Base-by-base conservation (phyloP, 306 rosid genomes). In the Abrus precatorius region DNA sequence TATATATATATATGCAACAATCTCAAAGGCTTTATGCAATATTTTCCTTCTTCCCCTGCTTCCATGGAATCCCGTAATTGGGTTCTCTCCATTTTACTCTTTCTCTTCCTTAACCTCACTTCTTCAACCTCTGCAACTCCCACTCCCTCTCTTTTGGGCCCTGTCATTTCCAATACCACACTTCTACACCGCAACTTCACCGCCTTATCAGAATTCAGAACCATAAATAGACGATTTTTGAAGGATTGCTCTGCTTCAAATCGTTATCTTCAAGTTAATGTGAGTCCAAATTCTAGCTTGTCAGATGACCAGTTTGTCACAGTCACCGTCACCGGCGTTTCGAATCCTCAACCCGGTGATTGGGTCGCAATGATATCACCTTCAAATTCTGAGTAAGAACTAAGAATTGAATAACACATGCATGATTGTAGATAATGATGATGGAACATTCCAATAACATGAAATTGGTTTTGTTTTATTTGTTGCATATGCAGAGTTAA, bases 281-380 rank as follows among this genome's bases (percentile, higher is more conserved):
- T 88, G 9, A 67, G 11, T 75, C 61, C 91, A 0, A 79, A 43
- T 11, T 72, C 85, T 7, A 72, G 30, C 14, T 83, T 92, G 2
- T 85, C 74, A 0, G 89, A 95, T 62, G 95, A 91, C 0, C 85
- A 85, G 76, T 86, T 81, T 9, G 82, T 95, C 29, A 90, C 77
- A 0, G 93, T 95, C 61, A 85, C 90, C 0, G 91, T 91, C 14
- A 27, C 79, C 0, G 97, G 97, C 3, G 92, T 91, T 72, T 67
- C 85, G 1, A 32, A 2, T 0, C 97, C 97, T 14, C 79, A 91
- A 0, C 7, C 28, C 0, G 12, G 5, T 7, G 90, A 91, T 65
- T 95, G 99, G 99, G 83, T 95, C 1, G 99, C 92, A 55, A 95
- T 95, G 95, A 88, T 95, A 44, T 90, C 99, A 7, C 99, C 97